Conservation (phyloP, 2,329 filamentous ascomycete species). For the Fusarium sp. region DNA sequence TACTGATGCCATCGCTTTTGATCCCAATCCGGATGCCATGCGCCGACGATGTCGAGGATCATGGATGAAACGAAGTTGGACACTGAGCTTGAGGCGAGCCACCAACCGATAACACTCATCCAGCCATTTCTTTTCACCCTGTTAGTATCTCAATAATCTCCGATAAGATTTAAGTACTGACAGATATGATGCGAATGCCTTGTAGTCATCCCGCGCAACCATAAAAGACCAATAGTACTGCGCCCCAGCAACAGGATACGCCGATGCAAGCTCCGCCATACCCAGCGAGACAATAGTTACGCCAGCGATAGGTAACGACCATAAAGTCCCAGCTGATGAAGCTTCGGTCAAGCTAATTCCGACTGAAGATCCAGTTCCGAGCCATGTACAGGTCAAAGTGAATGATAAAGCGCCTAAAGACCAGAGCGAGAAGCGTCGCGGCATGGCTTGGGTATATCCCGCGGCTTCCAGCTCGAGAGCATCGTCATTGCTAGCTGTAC, state of each 20-base stretch:
- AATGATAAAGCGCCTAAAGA: constrained; percentile 46
- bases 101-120: constrained; percentile 41
- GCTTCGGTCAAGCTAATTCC: constrained; percentile 46
- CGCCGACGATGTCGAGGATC: constrained; percentile 33
- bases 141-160: fast-evolving
- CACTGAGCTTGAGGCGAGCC: constrained; percentile 38
- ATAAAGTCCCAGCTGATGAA: constrained; percentile 42
- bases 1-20: constrained; percentile 74
- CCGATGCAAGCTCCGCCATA: constrained; percentile 45
- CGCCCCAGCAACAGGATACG: constrained; percentile 45
- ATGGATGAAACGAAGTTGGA: constrained; percentile 40
- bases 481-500: constrained; percentile 23
- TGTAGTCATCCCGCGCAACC: constrained; percentile 38
- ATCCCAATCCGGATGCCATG: constrained; percentile 61
- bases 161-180: fast-evolving
- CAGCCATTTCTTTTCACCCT: constrained; percentile 3
- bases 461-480: constrained; percentile 48
- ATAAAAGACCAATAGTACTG: constrained; percentile 48
- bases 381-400: constrained; percentile 49
- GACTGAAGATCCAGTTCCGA: constrained; percentile 46
- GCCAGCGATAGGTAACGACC: constrained; percentile 45
- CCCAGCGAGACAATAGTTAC: constrained; percentile 43
- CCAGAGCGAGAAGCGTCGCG: constrained; percentile 46
- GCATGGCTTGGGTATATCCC: constrained; percentile 48
- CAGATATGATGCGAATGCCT: constrained; percentile 44